A percentile compares a stretch with the other conserved stretches of the same genome.
These are phyloP conservation scores for Neurospora sp. DNA, from an alignment of 495 filamentous ascomycete species.

Conservation along the genomic window DNA sequence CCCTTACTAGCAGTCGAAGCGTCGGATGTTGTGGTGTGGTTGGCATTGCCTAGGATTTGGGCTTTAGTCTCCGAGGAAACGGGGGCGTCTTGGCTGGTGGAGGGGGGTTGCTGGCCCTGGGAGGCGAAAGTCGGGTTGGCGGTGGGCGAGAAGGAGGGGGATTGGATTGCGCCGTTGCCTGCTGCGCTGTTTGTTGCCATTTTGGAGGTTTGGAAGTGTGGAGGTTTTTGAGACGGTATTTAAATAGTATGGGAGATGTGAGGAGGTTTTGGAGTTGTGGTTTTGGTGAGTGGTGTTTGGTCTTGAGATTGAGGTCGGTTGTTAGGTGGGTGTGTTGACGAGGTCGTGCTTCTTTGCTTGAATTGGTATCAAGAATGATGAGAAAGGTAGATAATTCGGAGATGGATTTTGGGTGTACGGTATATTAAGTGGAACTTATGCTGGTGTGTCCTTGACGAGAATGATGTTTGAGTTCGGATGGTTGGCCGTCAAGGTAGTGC, in stretches of 20 bases:
- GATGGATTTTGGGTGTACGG: too few species aligned
- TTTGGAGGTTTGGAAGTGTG: not conserved
- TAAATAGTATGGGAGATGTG: not conserved
- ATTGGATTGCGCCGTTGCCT: slow-evolving; percentile 3
- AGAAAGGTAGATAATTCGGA: too few species aligned
- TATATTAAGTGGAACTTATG: not conserved
- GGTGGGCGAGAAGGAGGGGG: not conserved
- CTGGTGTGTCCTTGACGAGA: not conserved
- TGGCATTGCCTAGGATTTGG: not conserved
- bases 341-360: not conserved
- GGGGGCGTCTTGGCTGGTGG: not conserved
- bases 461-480: not conserved
- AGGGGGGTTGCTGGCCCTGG: slow-evolving; percentile 7
- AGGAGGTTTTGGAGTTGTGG: not conserved
- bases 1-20: too few species aligned
- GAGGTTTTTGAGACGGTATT: too few species aligned
- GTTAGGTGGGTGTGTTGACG: not conserved
- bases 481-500: not conserved
- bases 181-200: slow-evolving; percentile 25
- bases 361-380: too few species aligned
- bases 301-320: not conserved
- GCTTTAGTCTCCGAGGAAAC: slow-evolving; percentile 10
- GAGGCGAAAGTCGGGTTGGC: slow-evolving; percentile 17
- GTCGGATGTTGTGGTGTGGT: too few species aligned
- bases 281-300: not conserved